Percentiles rank a stretch among this genome's conserved stretches.
phyloP scores from a whole-genome alignment of 2,329 filamentous ascomycete genomes.

The Fusarium xyrophilum region DNA sequence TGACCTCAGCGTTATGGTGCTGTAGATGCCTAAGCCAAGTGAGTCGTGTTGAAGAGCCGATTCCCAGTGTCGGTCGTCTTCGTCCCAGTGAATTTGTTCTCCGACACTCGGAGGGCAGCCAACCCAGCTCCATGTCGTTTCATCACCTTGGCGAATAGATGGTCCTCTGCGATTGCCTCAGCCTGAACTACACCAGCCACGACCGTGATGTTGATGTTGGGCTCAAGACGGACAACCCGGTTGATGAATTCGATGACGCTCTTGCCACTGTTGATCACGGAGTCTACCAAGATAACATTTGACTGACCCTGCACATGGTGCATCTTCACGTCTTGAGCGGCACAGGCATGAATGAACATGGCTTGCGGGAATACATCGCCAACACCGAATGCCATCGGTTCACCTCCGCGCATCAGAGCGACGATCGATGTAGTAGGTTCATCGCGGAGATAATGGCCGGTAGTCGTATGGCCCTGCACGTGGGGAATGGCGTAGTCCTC shows the following conservation, averaged over 20 bases:
- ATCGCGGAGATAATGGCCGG: slow-evolving; percentile 54
- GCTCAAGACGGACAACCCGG: slow-evolving; percentile 49
- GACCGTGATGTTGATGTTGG: slow-evolving; percentile 56
- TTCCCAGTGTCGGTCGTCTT: slow-evolving; percentile 65
- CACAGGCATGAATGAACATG: slow-evolving; percentile 57
- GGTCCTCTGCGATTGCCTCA: slow-evolving; percentile 31
- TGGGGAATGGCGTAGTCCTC: slow-evolving; percentile 58
- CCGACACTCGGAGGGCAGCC: slow-evolving; percentile 61
- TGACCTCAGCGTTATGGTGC: no score
- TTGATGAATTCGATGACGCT: neutral
- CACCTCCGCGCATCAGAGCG: slow-evolving; percentile 68
- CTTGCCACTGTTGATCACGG: slow-evolving; percentile 60
- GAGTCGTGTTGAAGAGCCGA: slow-evolving; percentile 64
- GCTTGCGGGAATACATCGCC: slow-evolving; percentile 59
- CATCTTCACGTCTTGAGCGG: slow-evolving; percentile 50
- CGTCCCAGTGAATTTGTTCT: slow-evolving; percentile 62
- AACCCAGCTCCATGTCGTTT: slow-evolving; percentile 45
- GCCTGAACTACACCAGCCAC: slow-evolving; percentile 63
- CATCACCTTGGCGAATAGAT: slow-evolving; percentile 30
- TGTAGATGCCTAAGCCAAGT: slow-evolving; percentile 46
- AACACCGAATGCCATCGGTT: slow-evolving; percentile 67
- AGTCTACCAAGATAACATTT: slow-evolving; percentile 64
- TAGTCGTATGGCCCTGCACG: slow-evolving; percentile 55
- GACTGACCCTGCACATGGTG: slow-evolving; percentile 50
- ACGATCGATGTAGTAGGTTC: slow-evolving; percentile 62